Evolutionary conservation across 2,329 filamentous ascomycete genomes (phyloP), one percentile per base, ranked within the genome.

Genomic region (Beauveria caledonica): DNA sequence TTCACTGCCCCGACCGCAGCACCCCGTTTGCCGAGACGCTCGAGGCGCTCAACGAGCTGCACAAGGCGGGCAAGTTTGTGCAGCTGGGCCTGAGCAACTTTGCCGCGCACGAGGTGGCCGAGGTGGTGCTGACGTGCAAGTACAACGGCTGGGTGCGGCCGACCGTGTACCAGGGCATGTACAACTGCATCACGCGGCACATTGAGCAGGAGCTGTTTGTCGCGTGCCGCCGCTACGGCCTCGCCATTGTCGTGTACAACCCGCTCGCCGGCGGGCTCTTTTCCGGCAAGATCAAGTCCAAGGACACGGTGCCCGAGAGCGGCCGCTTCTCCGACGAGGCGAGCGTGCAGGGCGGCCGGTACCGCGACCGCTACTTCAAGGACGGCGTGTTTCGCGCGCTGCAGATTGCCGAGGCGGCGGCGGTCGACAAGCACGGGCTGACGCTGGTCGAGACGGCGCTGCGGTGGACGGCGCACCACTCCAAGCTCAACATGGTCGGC

Each of bases 91-190:
- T 97, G 62, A 89, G 85, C 67, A 96, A 96, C 75, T 96, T 86
- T 71, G 89, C 91, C 0, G 87, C 91, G 0, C 94, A 88, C 70
- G 92, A 96, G 71, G 89, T 96, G 10, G 91, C 91, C 0, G 92
- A 96, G 74, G 83, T 95, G 10, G 87, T 88, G 61, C 83, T 90
- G 72, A 87, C 86, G 44, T 93, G 89, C 78, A 87, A 87, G 67
- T 85, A 88, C 74, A 86, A 89, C 68, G 83, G 84, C 63, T 95
- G 89, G 89, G 88, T 95, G 17, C 83, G 87, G 44, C 91, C 91
- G 1, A 91, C 88, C 0, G 85, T 95, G 60, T 96, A 90, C 73
- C 90, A 94, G 73, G 92, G 81, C 67, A 93, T 95, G 89, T 93
- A 93, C 74, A 93, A 93, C 72, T 84, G 83, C 61, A 89, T 92